Conservation (phyloP, 495 filamentous ascomycete genomes). For the Hyaloscypha hepaticicola region DNA sequence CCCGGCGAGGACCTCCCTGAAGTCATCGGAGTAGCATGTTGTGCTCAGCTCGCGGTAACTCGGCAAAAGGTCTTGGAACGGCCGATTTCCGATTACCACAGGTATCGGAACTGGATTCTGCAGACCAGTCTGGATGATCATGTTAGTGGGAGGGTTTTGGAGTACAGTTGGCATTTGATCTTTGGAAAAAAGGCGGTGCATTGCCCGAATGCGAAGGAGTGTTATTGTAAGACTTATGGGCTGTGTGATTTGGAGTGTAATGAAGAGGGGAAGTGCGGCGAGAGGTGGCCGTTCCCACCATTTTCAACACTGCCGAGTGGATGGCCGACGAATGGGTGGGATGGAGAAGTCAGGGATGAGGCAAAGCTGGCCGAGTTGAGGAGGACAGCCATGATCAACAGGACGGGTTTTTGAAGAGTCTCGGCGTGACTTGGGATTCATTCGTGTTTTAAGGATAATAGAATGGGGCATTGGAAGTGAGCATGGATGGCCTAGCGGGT, state of each 20-base stretch:
- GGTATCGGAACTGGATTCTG: constrained; percentile 59
- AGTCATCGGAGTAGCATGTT: constrained; percentile 58
- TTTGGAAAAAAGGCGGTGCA: constrained; percentile 51
- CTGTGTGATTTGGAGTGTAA: constrained; percentile 48
- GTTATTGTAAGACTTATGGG: constrained; percentile 65
- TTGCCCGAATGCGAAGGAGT: constrained; percentile 55
- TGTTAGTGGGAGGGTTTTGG: constrained; percentile 62
- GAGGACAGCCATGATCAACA: background rate
- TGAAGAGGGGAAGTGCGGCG: constrained; percentile 31
- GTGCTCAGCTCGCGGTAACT: constrained; percentile 68
- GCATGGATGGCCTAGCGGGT: background rate
- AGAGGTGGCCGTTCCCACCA: constrained; percentile 32
- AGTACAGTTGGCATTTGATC: constrained; percentile 72
- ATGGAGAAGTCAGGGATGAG: constrained; percentile 23
- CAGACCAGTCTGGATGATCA: constrained; percentile 57
- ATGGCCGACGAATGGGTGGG: constrained; percentile 40
- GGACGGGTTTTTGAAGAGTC: background rate
- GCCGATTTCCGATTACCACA: constrained; percentile 53
- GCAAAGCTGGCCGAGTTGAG: background rate
- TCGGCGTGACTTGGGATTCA: background rate
- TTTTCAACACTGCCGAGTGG: constrained; percentile 26
- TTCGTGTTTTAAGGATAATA: background rate
- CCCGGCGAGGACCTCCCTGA: constrained; percentile 43
- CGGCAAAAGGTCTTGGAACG: constrained; percentile 48
- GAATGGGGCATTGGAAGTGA: background rate